phyloP scores from a whole-genome alignment of 2,329 filamentous ascomycete species.

The Fusarium sterilihyphosum region DNA sequence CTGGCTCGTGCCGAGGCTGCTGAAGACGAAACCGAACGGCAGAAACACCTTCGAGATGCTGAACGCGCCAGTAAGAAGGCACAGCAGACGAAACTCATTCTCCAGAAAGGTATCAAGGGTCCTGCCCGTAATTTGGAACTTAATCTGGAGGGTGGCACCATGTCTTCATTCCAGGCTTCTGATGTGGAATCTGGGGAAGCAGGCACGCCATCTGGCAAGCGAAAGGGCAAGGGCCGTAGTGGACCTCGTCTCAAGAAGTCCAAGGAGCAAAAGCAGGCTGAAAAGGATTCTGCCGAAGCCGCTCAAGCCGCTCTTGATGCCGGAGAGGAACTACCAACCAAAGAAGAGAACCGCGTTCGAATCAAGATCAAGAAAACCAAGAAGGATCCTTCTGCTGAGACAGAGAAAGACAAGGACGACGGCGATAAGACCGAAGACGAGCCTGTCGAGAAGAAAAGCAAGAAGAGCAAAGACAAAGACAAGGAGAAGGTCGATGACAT shows the following conservation, averaged over 20 bases:
- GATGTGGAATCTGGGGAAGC: slow-evolving; percentile 59
- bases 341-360: slow-evolving; percentile 69
- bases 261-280: slow-evolving; percentile 84
- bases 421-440: slow-evolving; percentile 57
- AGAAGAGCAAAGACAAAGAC: slow-evolving; percentile 59
- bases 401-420: slow-evolving; percentile 56
- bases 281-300: slow-evolving; percentile 84
- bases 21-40: slow-evolving; percentile 82
- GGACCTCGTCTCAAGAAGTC: slow-evolving; percentile 87
- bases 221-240: slow-evolving; percentile 61
- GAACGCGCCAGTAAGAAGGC: slow-evolving; percentile 94
- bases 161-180: slow-evolving; percentile 83
- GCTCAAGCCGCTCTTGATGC: slow-evolving; percentile 86
- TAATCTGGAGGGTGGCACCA: slow-evolving; percentile 84
- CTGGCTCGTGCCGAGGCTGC: slow-evolving; percentile 81
- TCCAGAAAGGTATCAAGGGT: slow-evolving; percentile 87
- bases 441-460: slow-evolving; percentile 55
- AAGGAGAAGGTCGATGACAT: slow-evolving; percentile 63
- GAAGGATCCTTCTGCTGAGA: slow-evolving; percentile 42
- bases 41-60: slow-evolving; percentile 83
- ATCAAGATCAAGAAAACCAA: slow-evolving; percentile 70
- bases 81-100: slow-evolving; percentile 85
- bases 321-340: slow-evolving; percentile 73
- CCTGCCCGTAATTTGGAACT: slow-evolving; percentile 77
- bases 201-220: slow-evolving; percentile 50